Base-by-base conservation (phyloP, 2,329 filamentous ascomycete species). In the Aplosporella prunicola region DNA sequence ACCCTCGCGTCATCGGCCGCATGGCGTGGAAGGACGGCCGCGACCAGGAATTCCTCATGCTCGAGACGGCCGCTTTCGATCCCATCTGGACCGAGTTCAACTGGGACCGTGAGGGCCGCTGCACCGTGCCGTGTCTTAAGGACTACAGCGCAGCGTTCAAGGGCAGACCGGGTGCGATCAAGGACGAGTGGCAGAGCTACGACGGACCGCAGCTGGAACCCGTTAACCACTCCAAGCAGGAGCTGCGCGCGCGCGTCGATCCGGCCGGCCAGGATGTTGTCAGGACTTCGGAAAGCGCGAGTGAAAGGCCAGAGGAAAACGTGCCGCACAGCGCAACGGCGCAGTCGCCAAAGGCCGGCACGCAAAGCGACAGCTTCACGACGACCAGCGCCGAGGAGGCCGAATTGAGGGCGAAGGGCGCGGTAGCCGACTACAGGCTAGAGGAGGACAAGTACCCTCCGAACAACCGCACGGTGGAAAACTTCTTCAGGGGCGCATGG, bases 1-100 rank as follows among this genome's bases (percentile, higher is more conserved):
- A 74, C 40, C 71, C 71, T 1, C 60, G 68, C 13, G 64, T 74
- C 5, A 62, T 74, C 16, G 70, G 71, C 3, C 64, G 69, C 31
- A 72, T 74, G 67, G 67, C 69, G 3, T 71, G 69, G 57, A 72
- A 72, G 46, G 71, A 74, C 42, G 62, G 63, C 3, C 61, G 68
- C 31, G 69, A 71, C 39, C 61, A 64, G 4, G 69, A 74, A 40
- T 66, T 73, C 35, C 57, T 66, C 8, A 74, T 73, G 70, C 60
- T 74, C n/a, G 70, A 74, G 49, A 72, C 69, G 1, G 70, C 66
- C 5, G 64, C 69, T 4, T 73, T 74, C 39, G 71, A 74, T 45
- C 70, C 71, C 1, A 71, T 74, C 47, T 74, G 71, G 71, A 68
- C 69, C 1, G 68, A 73, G 44, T 72, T 72, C 50, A 71, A 72